Conservation (phyloP, 768 basidiomycete species). For the Tulasnella calospora region DNA sequence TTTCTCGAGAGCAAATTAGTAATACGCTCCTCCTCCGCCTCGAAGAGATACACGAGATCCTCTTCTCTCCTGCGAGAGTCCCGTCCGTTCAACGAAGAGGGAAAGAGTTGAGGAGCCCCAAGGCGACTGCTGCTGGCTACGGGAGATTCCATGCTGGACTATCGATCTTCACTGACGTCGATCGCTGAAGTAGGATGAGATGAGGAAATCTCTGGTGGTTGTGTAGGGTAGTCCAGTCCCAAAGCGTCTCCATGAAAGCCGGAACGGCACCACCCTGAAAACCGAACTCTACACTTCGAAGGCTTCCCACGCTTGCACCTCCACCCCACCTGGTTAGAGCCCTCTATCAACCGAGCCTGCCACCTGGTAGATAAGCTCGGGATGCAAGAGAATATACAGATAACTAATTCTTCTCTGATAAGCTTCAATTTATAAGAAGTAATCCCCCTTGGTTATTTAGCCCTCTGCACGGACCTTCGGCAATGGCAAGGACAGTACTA, state of each 20-base stretch:
- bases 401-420: too few relatives aligned
- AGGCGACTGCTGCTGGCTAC: constrained; percentile 36
- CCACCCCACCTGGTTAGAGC: too few relatives aligned
- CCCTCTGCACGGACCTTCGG: too few relatives aligned
- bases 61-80: constrained; percentile 51
- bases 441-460: too few relatives aligned
- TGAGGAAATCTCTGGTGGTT: neutral
- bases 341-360: too few relatives aligned
- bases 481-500: too few relatives aligned
- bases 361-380: too few relatives aligned
- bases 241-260: constrained; percentile 6
- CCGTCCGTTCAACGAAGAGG: constrained; percentile 44
- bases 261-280: neutral
- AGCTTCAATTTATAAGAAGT: too few relatives aligned
- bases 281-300: neutral
- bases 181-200: neutral
- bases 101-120: constrained; percentile 50
- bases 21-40: constrained; percentile 85
- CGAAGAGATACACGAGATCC: constrained; percentile 80
- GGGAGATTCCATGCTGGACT: constrained; percentile 40
- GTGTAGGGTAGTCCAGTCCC: neutral
- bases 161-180: neutral
- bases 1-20: constrained; percentile 78
- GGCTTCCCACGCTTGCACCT: neutral
- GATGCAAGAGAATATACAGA: too few relatives aligned